phyloP scores from a whole-genome alignment of 2,329 filamentous ascomycete genomes.

The Apiospora hydei region DNA sequence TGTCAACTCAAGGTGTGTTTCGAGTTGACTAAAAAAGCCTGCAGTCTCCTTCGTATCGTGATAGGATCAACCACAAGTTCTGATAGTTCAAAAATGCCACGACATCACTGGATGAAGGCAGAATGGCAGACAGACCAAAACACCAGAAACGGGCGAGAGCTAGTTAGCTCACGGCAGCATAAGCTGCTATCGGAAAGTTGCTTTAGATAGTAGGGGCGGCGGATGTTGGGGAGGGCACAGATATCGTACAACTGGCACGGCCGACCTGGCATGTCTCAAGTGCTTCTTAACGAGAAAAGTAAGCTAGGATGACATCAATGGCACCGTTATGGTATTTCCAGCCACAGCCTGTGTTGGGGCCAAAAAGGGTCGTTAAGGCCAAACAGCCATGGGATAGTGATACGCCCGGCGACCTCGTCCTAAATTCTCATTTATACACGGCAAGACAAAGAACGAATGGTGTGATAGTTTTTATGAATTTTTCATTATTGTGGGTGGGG shows the following conservation, averaged over 20 bases:
- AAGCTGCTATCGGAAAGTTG: neutral
- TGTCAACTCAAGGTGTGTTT: neutral
- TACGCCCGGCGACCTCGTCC: no score
- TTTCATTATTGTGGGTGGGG: slow-evolving; percentile 7
- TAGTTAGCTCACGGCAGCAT: neutral
- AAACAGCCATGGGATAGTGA: neutral
- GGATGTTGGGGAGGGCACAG: neutral
- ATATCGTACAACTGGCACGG: neutral
- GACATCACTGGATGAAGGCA: neutral
- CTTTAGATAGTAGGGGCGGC: neutral
- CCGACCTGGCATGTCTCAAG: neutral
- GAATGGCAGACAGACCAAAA: neutral
- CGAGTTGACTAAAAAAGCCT: neutral
- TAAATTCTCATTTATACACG: neutral
- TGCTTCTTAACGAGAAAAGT: neutral
- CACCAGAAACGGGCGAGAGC: neutral
- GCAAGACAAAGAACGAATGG: neutral
- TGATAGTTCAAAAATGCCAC: neutral
- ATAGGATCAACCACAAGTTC: neutral
- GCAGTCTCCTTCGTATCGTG: neutral
- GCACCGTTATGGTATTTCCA: neutral
- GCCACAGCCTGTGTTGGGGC: neutral
- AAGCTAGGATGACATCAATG: neutral
- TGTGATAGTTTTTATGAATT: slow-evolving; percentile 5
- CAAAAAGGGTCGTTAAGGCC: no score